Percentiles rank a stretch among this genome's conserved stretches.
These are phyloP conservation scores for Salix suchowensis DNA, from an alignment of 345 rosid species.

Conservation along the genomic window DNA sequence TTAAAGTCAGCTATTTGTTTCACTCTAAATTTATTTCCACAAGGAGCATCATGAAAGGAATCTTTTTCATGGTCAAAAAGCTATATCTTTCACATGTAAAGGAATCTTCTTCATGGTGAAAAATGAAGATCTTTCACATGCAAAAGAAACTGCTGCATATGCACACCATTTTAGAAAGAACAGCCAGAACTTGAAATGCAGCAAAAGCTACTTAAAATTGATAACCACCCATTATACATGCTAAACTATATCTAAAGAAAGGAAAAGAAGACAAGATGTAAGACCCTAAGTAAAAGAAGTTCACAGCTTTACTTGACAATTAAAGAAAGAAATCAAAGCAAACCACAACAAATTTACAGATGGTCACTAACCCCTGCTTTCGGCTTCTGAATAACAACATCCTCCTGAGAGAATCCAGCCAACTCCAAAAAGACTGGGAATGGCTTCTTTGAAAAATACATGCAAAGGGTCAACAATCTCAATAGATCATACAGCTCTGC, in stretches of 20 bases:
- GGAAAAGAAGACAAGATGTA: not conserved
- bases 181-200: not conserved
- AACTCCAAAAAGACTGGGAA: conserved; percentile 81
- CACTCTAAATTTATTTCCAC: not conserved
- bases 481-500: conserved; percentile 53
- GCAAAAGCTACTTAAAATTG: not conserved
- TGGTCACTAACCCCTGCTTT: conserved; percentile 81
- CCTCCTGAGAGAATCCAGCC: conserved; percentile 64
- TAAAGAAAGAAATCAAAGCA: not conserved
- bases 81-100: not conserved
- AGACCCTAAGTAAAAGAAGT: not conserved
- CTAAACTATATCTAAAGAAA: not conserved
- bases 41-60: not conserved
- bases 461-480: conserved; percentile 75
- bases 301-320: not conserved
- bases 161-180: not conserved
- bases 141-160: not conserved
- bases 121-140: not conserved
- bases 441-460: conserved; percentile 89
- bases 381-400: conserved; percentile 90
- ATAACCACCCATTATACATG: not conserved
- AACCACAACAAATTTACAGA: not conserved
- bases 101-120: not conserved
- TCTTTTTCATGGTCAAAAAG: not conserved
- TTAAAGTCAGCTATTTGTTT: not conserved